A percentile compares a stretch with the other conserved stretches of the same genome.
phyloP scores from a whole-genome alignment of 108 stramenopile species.

The Fragilaria radians region DNA sequence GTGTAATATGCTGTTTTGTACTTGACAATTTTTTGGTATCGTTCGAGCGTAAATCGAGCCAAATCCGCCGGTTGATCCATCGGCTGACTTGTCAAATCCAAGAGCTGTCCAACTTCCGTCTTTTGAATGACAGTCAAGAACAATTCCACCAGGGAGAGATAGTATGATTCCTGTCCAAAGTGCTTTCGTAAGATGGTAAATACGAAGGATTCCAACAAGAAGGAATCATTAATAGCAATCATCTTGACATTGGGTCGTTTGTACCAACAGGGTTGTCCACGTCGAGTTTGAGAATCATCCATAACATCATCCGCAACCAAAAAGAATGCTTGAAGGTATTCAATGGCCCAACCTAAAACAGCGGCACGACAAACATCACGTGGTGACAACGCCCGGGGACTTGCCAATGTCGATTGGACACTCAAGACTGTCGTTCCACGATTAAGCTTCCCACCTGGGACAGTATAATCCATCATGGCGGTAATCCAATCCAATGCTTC shows the following conservation, averaged over 20 bases:
- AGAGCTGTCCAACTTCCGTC: constrained; percentile 96
- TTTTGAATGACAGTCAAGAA: constrained; percentile 83
- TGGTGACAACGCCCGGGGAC: constrained; percentile 29
- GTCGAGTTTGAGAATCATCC: constrained; percentile 95
- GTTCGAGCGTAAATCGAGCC: constrained; percentile 69
- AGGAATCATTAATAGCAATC: constrained; percentile 95
- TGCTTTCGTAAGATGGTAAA: constrained; percentile 80
- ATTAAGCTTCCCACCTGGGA: constrained; percentile 91
- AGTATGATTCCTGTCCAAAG: constrained; percentile 72
- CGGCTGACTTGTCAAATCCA: constrained; percentile 68
- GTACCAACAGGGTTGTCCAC: constrained; percentile 98
- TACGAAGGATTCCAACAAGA: constrained; percentile 90
- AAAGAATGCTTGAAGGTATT: constrained; percentile 97
- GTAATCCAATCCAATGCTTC: constrained; percentile 47
- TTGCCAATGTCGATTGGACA: constrained; percentile 20
- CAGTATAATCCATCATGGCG: constrained; percentile 86
- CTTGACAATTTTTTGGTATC: constrained; percentile 87
- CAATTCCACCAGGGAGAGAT: constrained; percentile 62
- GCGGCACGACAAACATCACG: constrained; percentile 42
- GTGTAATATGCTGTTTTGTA: constrained; percentile 99
- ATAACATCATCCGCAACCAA: constrained; percentile 99
- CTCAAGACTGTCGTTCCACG: constrained; percentile 76
- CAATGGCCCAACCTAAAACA: constrained; percentile 94
- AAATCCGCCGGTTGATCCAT: constrained; percentile 61
- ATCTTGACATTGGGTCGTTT: constrained; percentile 59